A percentile compares a stretch with the other conserved stretches of the same genome.
phyloP scores from a whole-genome alignment of 331 rosid species.

The Cydonia oblonga region DNA sequence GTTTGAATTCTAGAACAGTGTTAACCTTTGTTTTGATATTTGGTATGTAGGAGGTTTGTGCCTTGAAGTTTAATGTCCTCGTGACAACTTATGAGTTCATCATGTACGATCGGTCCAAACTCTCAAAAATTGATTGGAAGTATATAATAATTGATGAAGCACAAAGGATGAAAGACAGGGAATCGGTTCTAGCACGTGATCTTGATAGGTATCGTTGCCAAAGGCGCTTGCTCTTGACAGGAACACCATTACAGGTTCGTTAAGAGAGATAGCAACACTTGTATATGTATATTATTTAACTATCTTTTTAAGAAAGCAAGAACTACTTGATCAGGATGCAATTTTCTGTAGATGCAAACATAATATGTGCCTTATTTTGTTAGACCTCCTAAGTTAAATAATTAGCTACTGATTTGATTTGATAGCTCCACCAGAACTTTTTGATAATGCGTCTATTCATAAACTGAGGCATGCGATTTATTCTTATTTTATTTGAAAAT shows the following conservation, averaged over 20 bases:
- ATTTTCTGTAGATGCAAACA: neutral
- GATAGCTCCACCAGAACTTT: neutral
- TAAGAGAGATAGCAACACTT: neutral
- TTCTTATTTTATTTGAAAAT: neutral
- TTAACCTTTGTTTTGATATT: constrained; percentile 11
- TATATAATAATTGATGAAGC: constrained; percentile 97
- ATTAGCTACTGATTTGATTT: neutral
- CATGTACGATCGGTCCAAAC: constrained; percentile 97
- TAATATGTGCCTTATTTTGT: neutral
- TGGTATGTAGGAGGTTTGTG: constrained; percentile 66
- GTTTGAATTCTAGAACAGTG: constrained; percentile 3
- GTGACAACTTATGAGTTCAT: constrained; percentile 99
- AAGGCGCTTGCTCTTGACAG: constrained; percentile 93
- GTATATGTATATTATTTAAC: neutral
- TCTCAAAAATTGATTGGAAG: constrained; percentile 94
- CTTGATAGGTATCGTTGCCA: constrained; percentile 98
- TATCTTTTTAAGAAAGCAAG: neutral
- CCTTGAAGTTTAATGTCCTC: constrained; percentile 93
- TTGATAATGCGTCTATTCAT: neutral
- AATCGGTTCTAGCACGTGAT: constrained; percentile 94
- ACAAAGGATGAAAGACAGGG: constrained; percentile 97
- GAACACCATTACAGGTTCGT: constrained; percentile 93
- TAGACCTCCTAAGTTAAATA: neutral
- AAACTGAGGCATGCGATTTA: neutral
- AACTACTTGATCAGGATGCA: neutral